phyloP scores from a whole-genome alignment of 495 filamentous ascomycete species.

The Daldinia caldariorum region DNA sequence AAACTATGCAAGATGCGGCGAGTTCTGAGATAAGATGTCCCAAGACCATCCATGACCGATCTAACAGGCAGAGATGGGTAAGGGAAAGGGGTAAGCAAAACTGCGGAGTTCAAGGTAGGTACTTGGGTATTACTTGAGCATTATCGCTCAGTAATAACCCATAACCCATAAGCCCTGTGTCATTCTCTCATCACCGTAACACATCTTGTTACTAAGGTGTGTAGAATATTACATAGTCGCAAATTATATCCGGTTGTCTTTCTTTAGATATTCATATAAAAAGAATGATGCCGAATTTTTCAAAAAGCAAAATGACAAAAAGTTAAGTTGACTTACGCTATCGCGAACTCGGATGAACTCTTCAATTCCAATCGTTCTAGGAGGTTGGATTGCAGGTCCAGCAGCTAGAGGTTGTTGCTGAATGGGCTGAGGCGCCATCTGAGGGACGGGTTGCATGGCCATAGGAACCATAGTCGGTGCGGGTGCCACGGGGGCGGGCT shows the following conservation, averaged over 20 bases:
- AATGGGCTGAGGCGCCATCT: slow-evolving; percentile 41
- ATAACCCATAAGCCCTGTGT: not conserved
- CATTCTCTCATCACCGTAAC: not conserved
- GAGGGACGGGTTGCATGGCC: slow-evolving; percentile 40
- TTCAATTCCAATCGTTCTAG: slow-evolving; percentile 57
- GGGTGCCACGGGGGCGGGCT: slow-evolving; percentile 46
- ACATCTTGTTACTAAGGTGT: not conserved
- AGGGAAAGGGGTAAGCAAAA: not conserved
- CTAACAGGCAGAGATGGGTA: not conserved
- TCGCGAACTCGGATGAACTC: slow-evolving; percentile 62
- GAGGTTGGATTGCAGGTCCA: slow-evolving; percentile 44
- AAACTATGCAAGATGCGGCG: not conserved
- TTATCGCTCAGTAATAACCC: not conserved
- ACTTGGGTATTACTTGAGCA: not conserved
- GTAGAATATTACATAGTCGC: not conserved
- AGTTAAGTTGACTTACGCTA: slow-evolving; percentile 54
- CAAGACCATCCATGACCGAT: not conserved
- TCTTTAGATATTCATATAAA: not conserved
- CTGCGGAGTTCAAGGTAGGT: not conserved
- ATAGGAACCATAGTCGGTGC: slow-evolving; percentile 46
- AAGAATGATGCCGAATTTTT: not conserved
- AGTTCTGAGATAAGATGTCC: not conserved
- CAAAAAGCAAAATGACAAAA: slow-evolving; percentile 20
- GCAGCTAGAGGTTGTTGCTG: slow-evolving; percentile 45
- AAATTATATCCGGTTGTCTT: not conserved